These are phyloP conservation scores for Rhododendron griersonianum DNA, from an alignment of 148 eudicot genomes.

Conservation along the genomic window DNA sequence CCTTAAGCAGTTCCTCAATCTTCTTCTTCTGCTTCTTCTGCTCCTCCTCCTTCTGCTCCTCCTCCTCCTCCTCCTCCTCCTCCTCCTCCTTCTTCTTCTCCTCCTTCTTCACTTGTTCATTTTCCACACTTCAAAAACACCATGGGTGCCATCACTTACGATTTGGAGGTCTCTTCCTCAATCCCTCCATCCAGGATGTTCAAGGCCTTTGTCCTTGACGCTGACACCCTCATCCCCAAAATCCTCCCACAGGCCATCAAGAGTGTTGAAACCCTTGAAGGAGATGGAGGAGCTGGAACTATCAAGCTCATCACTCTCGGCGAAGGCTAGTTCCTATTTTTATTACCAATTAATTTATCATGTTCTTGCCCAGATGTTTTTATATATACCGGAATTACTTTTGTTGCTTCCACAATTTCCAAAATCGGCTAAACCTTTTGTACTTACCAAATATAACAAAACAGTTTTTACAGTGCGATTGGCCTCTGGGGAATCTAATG, in stretches of 20 bases:
- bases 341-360: no score
- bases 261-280: constrained; percentile 16
- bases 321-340: constrained; percentile 16
- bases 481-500: no score
- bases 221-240: constrained; percentile 29
- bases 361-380: no score
- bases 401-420: not conserved
- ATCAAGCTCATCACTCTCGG: constrained; percentile 22
- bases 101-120: not conserved
- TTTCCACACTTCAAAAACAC: not conserved
- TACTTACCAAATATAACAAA: no score
- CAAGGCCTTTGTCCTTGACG: constrained; percentile 26
- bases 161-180: constrained; percentile 5
- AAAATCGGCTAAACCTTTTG: no score
- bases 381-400: no score
- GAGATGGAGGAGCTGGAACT: constrained; percentile 13
- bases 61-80: no score
- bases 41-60: not conserved
- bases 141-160: not conserved
- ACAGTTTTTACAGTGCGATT: no score
- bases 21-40: no score
- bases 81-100: not conserved
- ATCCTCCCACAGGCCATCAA: constrained; percentile 28
- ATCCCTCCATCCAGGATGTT: constrained; percentile 23
- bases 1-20: not conserved